phyloP scores from a whole-genome alignment of 306 rosid genomes.

The Mimosa bimucronata region DNA sequence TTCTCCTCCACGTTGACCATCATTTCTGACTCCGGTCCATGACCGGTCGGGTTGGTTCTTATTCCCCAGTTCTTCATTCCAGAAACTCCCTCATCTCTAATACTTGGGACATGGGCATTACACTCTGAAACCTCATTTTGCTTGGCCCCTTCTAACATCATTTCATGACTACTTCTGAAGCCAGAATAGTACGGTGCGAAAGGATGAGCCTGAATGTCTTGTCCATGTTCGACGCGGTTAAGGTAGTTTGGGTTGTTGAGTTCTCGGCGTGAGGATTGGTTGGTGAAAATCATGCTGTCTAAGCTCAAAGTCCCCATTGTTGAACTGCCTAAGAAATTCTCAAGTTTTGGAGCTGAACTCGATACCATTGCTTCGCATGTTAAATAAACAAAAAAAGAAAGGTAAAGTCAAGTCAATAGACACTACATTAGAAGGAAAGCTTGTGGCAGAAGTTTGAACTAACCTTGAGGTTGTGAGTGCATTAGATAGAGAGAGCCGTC shows the following conservation, averaged over 20 bases:
- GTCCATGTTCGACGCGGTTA: slow-evolving; percentile 33
- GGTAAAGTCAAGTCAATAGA: too few species aligned
- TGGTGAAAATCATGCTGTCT: slow-evolving; percentile 52
- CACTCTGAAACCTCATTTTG: slow-evolving; percentile 38
- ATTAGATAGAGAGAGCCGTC: slow-evolving; percentile 62
- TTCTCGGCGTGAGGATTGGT: slow-evolving; percentile 38
- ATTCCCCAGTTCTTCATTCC: slow-evolving; percentile 55
- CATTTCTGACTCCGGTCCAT: slow-evolving; percentile 44
- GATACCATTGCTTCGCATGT: slow-evolving; percentile 47
- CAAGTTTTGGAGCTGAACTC: slow-evolving; percentile 64
- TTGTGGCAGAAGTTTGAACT: slow-evolving; percentile 20
- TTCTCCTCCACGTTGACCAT: slow-evolving; percentile 48
- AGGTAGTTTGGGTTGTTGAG: neutral
- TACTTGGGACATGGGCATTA: slow-evolving; percentile 47
- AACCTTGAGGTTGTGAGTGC: slow-evolving; percentile 65
- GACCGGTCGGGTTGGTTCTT: slow-evolving; percentile 40
- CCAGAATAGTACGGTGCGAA: slow-evolving; percentile 46
- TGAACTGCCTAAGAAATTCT: slow-evolving; percentile 67
- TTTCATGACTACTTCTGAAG: slow-evolving; percentile 35
- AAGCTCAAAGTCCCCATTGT: slow-evolving; percentile 67
- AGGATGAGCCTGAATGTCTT: slow-evolving; percentile 35
- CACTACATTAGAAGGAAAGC: neutral
- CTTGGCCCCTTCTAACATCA: slow-evolving; percentile 46
- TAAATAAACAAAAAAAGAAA: neutral
- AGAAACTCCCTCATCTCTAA: slow-evolving; percentile 42